These are phyloP conservation scores for Funneliformis geosporum DNA, from an alignment of 192 early-diverging fungal genomes.

Conservation along the genomic window DNA sequence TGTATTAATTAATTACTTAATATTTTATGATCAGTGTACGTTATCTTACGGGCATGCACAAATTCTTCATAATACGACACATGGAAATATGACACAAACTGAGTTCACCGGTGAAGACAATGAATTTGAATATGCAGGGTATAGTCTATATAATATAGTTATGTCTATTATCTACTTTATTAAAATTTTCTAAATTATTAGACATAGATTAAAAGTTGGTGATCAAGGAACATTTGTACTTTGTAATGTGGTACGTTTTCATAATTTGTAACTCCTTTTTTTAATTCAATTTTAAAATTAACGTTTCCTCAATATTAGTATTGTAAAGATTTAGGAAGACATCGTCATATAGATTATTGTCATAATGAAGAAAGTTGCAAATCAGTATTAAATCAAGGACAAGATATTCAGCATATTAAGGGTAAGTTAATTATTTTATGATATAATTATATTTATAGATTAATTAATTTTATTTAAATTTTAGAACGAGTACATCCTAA, in stretches of 20 bases:
- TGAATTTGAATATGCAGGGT: constrained; percentile 27
- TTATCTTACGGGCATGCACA: constrained; percentile 7
- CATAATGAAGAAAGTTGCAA: constrained; percentile 8
- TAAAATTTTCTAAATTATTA: background rate
- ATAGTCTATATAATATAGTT: background rate
- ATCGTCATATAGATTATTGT: constrained; percentile 35
- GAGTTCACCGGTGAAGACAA: constrained; percentile 16
- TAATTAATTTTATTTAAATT: background rate
- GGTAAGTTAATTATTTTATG: background rate
- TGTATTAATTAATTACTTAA: background rate
- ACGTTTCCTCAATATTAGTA: background rate
- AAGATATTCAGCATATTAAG: constrained; percentile 5
- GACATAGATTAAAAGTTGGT: constrained; percentile 17
- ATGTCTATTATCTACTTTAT: background rate
- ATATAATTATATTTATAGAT: background rate
- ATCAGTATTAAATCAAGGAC: background rate
- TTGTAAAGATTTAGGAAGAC: constrained; percentile 20
- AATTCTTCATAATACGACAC: background rate
- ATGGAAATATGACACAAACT: constrained; percentile 23
- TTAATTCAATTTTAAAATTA: background rate
- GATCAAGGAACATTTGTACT: constrained; percentile 30
- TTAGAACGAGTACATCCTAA: constrained; percentile 3
- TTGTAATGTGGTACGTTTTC: constrained; percentile 16
- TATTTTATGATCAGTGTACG: background rate
- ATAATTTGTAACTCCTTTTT: background rate